A percentile compares a stretch with the other conserved stretches of the same genome.
These are phyloP conservation scores for Aspergillus brunneoviolaceus DNA, from an alignment of 2,329 filamentous ascomycete species.

Conservation along the genomic window DNA sequence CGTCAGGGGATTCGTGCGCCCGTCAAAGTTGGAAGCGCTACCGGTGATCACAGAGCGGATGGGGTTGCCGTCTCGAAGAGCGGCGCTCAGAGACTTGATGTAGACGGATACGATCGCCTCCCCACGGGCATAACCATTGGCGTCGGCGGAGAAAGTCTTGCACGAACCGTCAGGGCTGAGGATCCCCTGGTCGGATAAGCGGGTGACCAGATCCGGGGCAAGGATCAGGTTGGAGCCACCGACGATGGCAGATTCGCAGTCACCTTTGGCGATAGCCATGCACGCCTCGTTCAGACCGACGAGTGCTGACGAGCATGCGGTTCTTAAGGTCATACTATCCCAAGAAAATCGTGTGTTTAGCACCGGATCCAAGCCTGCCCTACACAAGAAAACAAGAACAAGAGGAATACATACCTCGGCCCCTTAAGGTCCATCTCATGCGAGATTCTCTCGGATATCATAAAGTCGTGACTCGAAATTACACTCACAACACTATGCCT, in stretches of 20 bases:
- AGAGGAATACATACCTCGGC: conserved; percentile 7
- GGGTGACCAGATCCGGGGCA: conserved; percentile 23
- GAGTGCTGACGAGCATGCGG: conserved; percentile 39
- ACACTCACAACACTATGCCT: background rate
- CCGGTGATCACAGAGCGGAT: conserved; percentile 24
- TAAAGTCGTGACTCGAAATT: conserved; percentile 17
- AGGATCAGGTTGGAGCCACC: conserved; percentile 37
- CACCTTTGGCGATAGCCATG: conserved; percentile 21
- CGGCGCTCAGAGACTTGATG: no score
- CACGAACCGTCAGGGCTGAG: conserved; percentile 32
- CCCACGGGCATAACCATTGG: conserved; percentile 33
- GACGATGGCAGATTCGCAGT: conserved; percentile 29
- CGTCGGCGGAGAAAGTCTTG: conserved; percentile 27
- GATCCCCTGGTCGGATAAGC: conserved; percentile 34
- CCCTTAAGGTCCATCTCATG: conserved; percentile 29
- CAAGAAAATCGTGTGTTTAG: no score
- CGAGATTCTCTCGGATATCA: conserved; percentile 29
- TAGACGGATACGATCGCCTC: background rate
- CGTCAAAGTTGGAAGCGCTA: conserved; percentile 13
- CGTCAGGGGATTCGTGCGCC: conserved; percentile 12
- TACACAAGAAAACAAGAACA: no score
- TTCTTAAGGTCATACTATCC: conserved; percentile 27
- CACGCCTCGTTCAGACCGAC: conserved; percentile 29
- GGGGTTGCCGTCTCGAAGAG: no score
- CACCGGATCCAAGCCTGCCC: no score